Evolutionary conservation across 2,329 filamentous ascomycete genomes (phyloP).

Genomic region (Monosporascus sp.): DNA sequence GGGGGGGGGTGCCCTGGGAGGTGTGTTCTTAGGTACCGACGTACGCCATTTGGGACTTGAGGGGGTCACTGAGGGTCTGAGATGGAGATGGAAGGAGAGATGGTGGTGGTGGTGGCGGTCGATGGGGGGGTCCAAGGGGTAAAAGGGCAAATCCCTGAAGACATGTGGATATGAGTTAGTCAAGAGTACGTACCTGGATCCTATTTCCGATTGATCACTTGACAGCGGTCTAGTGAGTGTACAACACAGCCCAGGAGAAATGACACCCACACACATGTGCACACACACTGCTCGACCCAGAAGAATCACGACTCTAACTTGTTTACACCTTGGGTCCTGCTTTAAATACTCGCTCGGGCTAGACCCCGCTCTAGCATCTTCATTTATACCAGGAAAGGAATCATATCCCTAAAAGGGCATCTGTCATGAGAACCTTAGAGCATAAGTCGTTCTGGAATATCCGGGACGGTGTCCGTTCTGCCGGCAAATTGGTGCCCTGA

Average conservation of each 20-base stretch:
- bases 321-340: background rate
- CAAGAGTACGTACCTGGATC: background rate
- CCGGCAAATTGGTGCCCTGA: background rate
- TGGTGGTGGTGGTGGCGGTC: background rate
- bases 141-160: background rate
- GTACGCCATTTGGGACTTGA: no score
- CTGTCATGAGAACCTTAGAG: background rate
- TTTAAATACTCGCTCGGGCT: background rate
- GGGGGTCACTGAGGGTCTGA: background rate
- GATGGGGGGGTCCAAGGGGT: background rate
- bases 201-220: background rate
- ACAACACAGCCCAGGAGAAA: background rate
- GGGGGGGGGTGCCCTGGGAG: no score
- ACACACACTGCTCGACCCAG: background rate
- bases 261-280: background rate
- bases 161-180: background rate
- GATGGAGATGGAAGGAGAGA: background rate
- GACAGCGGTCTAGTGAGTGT: background rate
- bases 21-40: no score
- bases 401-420: background rate
- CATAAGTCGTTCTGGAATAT: background rate
- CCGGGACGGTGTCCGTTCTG: background rate
- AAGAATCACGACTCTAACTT: background rate
- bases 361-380: background rate
- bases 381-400: background rate